A percentile compares a stretch with the other conserved stretches of the same genome.
Conservation (phyloP, 164 flowering plant genomes). For the Vitis amurensis region DNA sequence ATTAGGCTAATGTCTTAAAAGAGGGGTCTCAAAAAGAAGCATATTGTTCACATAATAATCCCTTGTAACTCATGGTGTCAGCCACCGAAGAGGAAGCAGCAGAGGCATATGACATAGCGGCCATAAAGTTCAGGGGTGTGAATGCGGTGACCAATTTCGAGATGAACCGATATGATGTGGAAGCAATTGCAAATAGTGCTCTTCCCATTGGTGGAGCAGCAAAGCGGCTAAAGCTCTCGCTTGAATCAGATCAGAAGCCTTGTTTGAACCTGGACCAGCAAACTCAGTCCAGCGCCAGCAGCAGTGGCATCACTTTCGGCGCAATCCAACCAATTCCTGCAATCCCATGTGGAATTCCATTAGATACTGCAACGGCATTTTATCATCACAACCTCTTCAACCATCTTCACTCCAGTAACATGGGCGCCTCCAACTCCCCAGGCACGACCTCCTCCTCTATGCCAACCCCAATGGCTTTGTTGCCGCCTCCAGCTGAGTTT, state of each 20-base stretch:
- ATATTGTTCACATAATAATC: no score
- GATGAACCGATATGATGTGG: constrained; percentile 78
- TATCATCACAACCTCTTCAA: constrained; percentile 55
- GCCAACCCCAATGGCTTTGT: constrained; percentile 13
- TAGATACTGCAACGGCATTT: constrained; percentile 29
- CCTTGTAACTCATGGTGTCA: constrained; percentile 10
- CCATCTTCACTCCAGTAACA: constrained; percentile 24
- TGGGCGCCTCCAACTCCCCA: constrained; percentile 16
- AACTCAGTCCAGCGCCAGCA: constrained; percentile 30
- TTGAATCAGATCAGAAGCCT: constrained; percentile 48
- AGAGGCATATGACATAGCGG: constrained; percentile 91
- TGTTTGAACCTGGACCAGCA: constrained; percentile 24
- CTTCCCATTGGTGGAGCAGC: constrained; percentile 82
- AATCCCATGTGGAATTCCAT: constrained; percentile 48
- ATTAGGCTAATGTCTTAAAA: no score
- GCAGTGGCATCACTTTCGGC: constrained; percentile 39
- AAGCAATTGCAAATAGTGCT: constrained; percentile 68
- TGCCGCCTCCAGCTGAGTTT: constrained; percentile 43
- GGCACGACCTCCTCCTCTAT: constrained; percentile 14
- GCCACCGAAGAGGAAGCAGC: constrained; percentile 94
- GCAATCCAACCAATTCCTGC: constrained; percentile 27
- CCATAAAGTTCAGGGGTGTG: constrained; percentile 82
- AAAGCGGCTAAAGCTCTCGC: constrained; percentile 64
- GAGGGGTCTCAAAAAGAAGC: no score
- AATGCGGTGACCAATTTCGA: constrained; percentile 90